Evolutionary conservation across 2,329 filamentous ascomycete genomes (phyloP).

Genomic region (Ambrosiella xylebori): DNA sequence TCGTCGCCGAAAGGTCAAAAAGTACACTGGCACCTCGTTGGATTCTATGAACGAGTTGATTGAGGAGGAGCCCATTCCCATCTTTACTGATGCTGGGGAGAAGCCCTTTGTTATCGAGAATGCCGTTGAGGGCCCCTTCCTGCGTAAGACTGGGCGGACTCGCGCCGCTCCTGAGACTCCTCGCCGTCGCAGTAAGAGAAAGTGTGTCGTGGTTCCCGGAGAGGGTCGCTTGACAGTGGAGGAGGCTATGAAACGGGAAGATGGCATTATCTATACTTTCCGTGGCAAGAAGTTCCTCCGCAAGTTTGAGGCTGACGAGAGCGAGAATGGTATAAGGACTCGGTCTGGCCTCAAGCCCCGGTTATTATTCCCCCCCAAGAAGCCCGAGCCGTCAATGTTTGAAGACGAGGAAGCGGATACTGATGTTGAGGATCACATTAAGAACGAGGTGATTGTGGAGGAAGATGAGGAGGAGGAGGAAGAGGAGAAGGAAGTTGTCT

Average conservation of each 20-base stretch:
- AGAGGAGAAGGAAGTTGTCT: constrained; percentile 16
- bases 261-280: constrained; percentile 62
- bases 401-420: constrained; percentile 44
- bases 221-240: constrained; percentile 43
- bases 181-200: constrained; percentile 36
- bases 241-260: constrained; percentile 44
- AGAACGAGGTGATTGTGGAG: constrained; percentile 15
- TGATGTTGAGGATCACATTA: constrained; percentile 36
- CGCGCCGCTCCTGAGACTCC: constrained; percentile 20
- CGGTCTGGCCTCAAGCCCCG: constrained; percentile 56
- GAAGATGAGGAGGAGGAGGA: constrained; percentile 16
- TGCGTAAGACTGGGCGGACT: constrained; percentile 26
- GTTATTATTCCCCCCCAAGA: constrained; percentile 45
- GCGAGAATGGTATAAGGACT: constrained; percentile 24
- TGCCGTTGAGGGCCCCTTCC: constrained; percentile 56
- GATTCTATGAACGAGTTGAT: constrained; percentile 35
- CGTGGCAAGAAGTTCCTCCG: constrained; percentile 67
- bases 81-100: constrained; percentile 69
- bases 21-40: constrained; percentile 35
- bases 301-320: constrained; percentile 36
- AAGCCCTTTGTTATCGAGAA: constrained; percentile 50
- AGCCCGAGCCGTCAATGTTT: constrained; percentile 24
- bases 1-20: constrained; percentile 39
- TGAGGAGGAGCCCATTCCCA: constrained; percentile 45
- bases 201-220: constrained; percentile 36